phyloP scores from a whole-genome alignment of 805 yeast genomes.

The Cyberlindnera mycetangii region DNA sequence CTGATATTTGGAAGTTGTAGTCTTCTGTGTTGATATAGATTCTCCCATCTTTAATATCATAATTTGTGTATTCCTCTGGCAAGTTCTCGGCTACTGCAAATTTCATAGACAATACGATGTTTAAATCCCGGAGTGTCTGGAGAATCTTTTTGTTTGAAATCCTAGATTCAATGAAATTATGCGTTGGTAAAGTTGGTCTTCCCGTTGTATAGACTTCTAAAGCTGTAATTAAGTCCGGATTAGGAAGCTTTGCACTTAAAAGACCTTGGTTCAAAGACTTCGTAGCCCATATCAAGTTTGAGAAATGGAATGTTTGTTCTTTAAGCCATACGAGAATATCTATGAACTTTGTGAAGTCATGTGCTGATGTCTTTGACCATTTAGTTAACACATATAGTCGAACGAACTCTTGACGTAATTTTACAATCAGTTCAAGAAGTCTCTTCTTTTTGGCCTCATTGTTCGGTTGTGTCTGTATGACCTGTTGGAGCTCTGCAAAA shows the following conservation, averaged over 20 bases:
- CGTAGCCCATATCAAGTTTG: constrained; percentile 59
- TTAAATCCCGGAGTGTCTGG: constrained; percentile 62
- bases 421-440: constrained; percentile 65
- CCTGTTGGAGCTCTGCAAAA: constrained; percentile 57
- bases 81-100: constrained; percentile 62
- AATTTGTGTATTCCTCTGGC: constrained; percentile 63
- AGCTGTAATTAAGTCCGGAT: constrained; percentile 86
- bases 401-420: constrained; percentile 77
- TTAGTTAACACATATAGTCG: constrained; percentile 82
- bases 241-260: constrained; percentile 86
- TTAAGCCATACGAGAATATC: constrained; percentile 88
- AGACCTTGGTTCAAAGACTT: constrained; percentile 67
- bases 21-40: constrained; percentile 57
- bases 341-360: constrained; percentile 69
- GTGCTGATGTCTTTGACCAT: constrained; percentile 74
- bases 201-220: constrained; percentile 80
- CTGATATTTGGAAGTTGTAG: constrained; percentile 76
- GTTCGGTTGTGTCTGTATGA: constrained; percentile 57
- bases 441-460: constrained; percentile 65
- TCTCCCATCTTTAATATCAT: constrained; percentile 72
- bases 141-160: constrained; percentile 57
- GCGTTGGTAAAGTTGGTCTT: constrained; percentile 68
- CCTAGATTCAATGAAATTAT: constrained; percentile 48
- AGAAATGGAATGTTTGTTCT: constrained; percentile 70
- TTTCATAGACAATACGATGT: constrained; percentile 68